Conservation (phyloP, 768 basidiomycete genomes). For the Suillus cothurnatus region DNA sequence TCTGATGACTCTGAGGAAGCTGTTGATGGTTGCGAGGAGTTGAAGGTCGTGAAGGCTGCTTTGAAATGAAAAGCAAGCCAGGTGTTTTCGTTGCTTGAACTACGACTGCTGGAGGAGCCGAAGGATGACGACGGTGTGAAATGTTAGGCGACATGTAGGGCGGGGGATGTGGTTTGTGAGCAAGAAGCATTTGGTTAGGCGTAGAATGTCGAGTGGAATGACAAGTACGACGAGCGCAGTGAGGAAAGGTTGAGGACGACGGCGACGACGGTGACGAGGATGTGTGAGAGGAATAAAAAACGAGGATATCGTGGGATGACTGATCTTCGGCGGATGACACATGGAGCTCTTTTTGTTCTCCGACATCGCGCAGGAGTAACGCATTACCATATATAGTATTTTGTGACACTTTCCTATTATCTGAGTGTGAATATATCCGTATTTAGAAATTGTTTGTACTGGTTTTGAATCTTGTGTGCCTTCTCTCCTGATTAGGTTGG, state of each 20-base stretch:
- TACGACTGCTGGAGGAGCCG: constrained; percentile 66
- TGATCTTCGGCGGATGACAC: constrained; percentile 18
- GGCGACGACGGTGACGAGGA: constrained; percentile 6
- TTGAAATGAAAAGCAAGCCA: constrained; percentile 71
- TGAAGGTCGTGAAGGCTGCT: constrained; percentile 42
- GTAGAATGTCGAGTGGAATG: constrained; percentile 10
- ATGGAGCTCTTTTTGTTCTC: constrained; percentile 37
- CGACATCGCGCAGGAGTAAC: constrained; percentile 33
- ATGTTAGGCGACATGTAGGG: constrained; percentile 31
- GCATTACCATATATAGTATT: constrained; percentile 17
- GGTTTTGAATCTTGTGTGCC: constrained; percentile 7
- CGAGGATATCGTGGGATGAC: constrained; percentile 31
- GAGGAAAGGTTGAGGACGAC: constrained; percentile 9
- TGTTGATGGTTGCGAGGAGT: constrained; percentile 39
- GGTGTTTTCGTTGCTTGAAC: constrained; percentile 75
- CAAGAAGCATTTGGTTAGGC: constrained; percentile 41
- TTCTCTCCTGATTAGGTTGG: constrained; percentile 10
- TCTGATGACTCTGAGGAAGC: constrained; percentile 36
- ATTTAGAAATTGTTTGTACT: constrained; percentile 20
- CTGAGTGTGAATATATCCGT: constrained; percentile 31
- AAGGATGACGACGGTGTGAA: constrained; percentile 65
- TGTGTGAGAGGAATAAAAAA: constrained; percentile 24
- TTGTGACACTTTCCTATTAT: constrained; percentile 10
- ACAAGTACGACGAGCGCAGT: constrained; percentile 8
- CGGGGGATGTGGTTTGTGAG: constrained; percentile 38